These are phyloP conservation scores for Tylopilus balloui DNA, from an alignment of 768 basidiomycete genomes.

Conservation along the genomic window DNA sequence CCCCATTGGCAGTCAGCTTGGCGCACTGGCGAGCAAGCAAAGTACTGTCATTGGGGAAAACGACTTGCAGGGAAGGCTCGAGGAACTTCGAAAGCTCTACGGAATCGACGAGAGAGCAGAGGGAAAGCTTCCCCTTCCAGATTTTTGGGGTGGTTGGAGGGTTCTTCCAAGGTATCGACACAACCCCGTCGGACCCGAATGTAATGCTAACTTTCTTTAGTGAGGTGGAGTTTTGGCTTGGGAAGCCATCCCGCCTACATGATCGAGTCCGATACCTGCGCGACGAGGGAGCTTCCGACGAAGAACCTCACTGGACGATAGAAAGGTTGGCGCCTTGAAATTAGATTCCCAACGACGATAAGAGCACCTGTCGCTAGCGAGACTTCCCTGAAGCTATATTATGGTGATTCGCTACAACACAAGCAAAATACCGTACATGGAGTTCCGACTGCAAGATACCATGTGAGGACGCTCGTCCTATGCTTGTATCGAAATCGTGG, in stretches of 20 bases:
- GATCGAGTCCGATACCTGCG: constrained; percentile 80
- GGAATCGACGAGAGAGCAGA: constrained; percentile 39
- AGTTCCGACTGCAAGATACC: constrained; percentile 12
- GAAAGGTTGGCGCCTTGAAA: constrained; percentile 72
- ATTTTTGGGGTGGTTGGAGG: constrained; percentile 97
- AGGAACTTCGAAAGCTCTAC: constrained; percentile 56
- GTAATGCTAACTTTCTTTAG: constrained; percentile 37
- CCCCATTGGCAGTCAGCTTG: constrained; percentile 79
- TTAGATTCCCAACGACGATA: neutral
- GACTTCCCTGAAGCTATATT: no score
- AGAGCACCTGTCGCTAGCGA: neutral
- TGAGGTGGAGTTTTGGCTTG: constrained; percentile 97
- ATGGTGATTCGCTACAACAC: neutral
- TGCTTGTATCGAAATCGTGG: neutral
- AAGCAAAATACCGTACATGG: neutral
- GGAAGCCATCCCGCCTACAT: constrained; percentile 90
- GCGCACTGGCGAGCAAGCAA: constrained; percentile 93
- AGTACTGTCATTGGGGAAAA: constrained; percentile 73
- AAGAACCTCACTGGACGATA: constrained; percentile 64
- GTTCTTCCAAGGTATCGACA: constrained; percentile 74
- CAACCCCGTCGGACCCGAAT: neutral
- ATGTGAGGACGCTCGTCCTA: neutral
- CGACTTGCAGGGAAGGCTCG: constrained; percentile 58
- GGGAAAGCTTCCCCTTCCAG: constrained; percentile 65
- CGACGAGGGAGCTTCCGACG: constrained; percentile 43